Evolutionary conservation across 192 early-diverging fungal species (phyloP).

Genomic region (Coemansia aciculifera): DNA sequence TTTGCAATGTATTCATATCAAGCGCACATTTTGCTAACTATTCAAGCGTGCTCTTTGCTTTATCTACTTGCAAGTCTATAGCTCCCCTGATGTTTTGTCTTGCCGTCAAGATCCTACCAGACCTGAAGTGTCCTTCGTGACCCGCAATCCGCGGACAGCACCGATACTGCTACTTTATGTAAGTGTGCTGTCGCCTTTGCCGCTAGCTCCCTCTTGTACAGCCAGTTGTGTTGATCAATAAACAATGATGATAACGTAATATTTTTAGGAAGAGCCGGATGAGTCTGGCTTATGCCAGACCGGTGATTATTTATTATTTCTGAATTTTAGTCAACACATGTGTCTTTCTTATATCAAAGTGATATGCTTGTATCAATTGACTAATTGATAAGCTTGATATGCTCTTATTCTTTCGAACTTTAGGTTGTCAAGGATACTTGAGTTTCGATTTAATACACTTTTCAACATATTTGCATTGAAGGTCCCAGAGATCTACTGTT

Average conservation of each 20-base stretch:
- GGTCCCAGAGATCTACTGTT: neutral
- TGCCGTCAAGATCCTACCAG: neutral
- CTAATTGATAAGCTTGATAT: neutral
- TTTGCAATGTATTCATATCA: neutral
- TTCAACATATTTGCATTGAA: neutral
- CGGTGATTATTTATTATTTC: slow-evolving; percentile 17
- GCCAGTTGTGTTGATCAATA: neutral
- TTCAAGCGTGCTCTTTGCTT: neutral
- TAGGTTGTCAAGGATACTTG: neutral
- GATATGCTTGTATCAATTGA: neutral
- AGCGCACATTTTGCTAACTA: neutral
- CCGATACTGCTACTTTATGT: slow-evolving; percentile 7
- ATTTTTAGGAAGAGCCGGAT: slow-evolving; percentile 24
- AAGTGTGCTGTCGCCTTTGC: slow-evolving; percentile 7
- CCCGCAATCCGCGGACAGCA: neutral
- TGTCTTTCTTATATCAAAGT: neutral
- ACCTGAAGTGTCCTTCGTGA: neutral
- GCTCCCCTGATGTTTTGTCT: neutral
- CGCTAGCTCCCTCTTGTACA: slow-evolving; percentile 6
- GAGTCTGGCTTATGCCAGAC: slow-evolving; percentile 16
- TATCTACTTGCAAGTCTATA: neutral
- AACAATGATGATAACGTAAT: slow-evolving; percentile 14
- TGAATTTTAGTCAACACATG: neutral
- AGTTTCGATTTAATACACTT: neutral
- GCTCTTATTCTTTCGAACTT: neutral